Base-by-base conservation (phyloP, 306 rosid genomes). In the Pyrus betulifolia region DNA sequence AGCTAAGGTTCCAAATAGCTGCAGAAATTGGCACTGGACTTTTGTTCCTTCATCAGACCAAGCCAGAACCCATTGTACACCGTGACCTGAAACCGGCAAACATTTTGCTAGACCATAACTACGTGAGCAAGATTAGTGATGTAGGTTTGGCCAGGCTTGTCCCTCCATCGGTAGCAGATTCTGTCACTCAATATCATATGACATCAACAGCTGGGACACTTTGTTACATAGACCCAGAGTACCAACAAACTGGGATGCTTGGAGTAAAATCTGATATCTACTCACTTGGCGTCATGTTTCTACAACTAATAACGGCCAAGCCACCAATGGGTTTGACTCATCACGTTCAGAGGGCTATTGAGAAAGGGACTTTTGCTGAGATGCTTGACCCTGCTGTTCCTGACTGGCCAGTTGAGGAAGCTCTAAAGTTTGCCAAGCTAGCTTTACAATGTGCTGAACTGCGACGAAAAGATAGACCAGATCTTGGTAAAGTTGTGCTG, bases 21-120 rank as follows among this genome's bases (percentile, higher is more conserved):
- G 96, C 96, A 18, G 98, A 93, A 84, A 91, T 91, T 49, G 98
- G 88, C n/a, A 89, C 97, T 0, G 93, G 86, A 27, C 97, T 93
- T 35, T 86, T 91, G 74, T 93, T 91, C 89, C 93, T 91, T 28
- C 98, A 89, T 73, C 91, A 87, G 67, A 67, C 91, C 60, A 93
- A 89, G 80, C 98, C 98, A 30, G 95, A 93, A 44, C 49, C 49
- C 15, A 11, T 44, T 44, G 15, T 44, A 44, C 49, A 44, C 49
- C 15, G 49, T 44, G 49, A 44, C 49, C 49, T 44, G 15, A 44
- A 44, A 44, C 49, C 15, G 49, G 15, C 49, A 11, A 44, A 44
- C 49, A 44, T 44, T 44, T 44, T 44, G 49, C 14, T 44, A 44
- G 49, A 44, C 49, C 49, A 11, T 0, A 44, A 44, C 49, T 44